Percentiles rank a stretch among this genome's conserved stretches.
Conservation (phyloP, 345 rosid genomes). For the Toxicodendron radicans region DNA sequence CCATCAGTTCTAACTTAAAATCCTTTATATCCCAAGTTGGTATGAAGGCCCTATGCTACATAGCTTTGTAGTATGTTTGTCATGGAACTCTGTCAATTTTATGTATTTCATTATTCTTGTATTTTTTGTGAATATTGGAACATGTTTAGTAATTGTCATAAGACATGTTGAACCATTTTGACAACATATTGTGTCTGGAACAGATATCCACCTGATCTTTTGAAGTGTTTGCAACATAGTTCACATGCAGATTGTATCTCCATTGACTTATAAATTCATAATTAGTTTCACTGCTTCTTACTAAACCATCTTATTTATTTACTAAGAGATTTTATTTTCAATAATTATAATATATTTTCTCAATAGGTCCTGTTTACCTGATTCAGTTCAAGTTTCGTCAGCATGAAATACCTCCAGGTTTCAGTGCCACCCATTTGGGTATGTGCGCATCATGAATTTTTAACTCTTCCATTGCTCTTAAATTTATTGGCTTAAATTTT, state of each 20-base stretch:
- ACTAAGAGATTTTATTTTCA: slow-evolving; percentile 7
- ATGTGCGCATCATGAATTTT: slow-evolving; percentile 17
- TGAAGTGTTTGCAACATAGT: background rate
- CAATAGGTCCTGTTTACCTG: slow-evolving; percentile 74
- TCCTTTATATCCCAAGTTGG: background rate
- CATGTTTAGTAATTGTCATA: background rate
- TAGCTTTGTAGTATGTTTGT: background rate
- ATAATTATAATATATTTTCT: slow-evolving; percentile 17
- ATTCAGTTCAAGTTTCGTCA: slow-evolving; percentile 93
- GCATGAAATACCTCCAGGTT: slow-evolving; percentile 89
- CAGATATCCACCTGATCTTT: background rate
- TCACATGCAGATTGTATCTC: background rate
- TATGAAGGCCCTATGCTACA: background rate
- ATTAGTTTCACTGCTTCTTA: background rate
- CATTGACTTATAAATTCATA: background rate
- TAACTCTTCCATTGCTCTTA: background rate
- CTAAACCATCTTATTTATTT: background rate
- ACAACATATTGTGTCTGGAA: background rate
- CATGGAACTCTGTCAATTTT: background rate
- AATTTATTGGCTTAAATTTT: no score
- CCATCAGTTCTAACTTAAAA: slow-evolving; percentile 2
- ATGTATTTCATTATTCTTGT: background rate
- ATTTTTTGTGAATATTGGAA: background rate
- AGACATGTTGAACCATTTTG: background rate
- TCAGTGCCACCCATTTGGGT: slow-evolving; percentile 78